Evolutionary conservation across 2,329 filamentous ascomycete genomes (phyloP).

Genomic region (Colletotrichum tabaci): DNA sequence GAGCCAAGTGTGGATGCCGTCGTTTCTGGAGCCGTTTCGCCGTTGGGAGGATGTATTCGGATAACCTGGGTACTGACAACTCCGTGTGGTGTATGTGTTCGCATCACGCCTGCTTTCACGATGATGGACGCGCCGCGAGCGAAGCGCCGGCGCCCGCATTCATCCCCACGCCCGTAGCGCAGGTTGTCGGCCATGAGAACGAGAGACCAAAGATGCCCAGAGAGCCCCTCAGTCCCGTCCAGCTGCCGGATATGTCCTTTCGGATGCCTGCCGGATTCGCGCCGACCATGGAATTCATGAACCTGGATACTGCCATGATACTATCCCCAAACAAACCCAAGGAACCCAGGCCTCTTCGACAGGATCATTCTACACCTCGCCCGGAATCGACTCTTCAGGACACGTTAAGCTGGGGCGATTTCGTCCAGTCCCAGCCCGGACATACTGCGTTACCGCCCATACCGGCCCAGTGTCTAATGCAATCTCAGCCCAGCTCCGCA

Average conservation of each 20-base stretch:
- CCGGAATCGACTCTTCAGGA: slow-evolving; percentile 67
- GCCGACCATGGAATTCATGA: slow-evolving; percentile 59
- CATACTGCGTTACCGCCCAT: slow-evolving; percentile 59
- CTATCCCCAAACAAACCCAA: slow-evolving; percentile 53
- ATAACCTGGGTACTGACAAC: slow-evolving; percentile 56
- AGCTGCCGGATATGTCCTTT: slow-evolving; percentile 61
- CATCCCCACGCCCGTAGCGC: slow-evolving; percentile 41
- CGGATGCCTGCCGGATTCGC: slow-evolving; percentile 56
- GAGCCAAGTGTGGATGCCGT: slow-evolving; percentile 71
- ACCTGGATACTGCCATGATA: slow-evolving; percentile 53
- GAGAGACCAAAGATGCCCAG: slow-evolving; percentile 63
- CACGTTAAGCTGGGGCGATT: slow-evolving; percentile 67
- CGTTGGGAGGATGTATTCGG: slow-evolving; percentile 51
- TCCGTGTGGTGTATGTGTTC: slow-evolving; percentile 73
- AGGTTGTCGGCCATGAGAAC: slow-evolving; percentile 65
- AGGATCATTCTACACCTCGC: slow-evolving; percentile 48
- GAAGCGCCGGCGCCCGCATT: slow-evolving; percentile 44
- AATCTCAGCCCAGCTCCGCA: slow-evolving; percentile 68
- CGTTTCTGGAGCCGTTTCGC: slow-evolving; percentile 70
- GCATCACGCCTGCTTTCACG: slow-evolving; percentile 75
- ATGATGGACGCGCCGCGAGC: slow-evolving; percentile 57
- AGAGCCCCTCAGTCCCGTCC: slow-evolving; percentile 67
- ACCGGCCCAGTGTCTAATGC: slow-evolving; percentile 65
- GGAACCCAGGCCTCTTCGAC: slow-evolving; percentile 43
- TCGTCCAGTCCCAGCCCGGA: slow-evolving; percentile 57